Percentiles rank a stretch among this genome's conserved stretches.
Conservation (phyloP, 345 rosid genomes). For the Brassica cretica region DNA sequence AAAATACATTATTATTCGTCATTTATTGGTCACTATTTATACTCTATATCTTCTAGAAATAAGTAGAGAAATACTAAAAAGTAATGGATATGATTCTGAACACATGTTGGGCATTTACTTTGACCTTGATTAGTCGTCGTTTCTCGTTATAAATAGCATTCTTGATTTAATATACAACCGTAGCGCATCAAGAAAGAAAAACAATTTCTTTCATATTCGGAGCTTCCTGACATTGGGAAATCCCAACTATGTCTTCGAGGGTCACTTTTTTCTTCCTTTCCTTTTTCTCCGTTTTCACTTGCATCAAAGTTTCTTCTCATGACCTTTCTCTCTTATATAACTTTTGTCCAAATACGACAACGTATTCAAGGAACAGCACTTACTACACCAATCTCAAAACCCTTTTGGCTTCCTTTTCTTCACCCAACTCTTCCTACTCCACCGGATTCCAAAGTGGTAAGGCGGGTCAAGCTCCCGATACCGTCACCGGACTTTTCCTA, state of each 20-base stretch:
- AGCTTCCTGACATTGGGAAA: background rate
- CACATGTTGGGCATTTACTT: background rate
- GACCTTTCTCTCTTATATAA: background rate
- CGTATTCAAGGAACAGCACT: conserved; percentile 4
- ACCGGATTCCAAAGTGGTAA: background rate
- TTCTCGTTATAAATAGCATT: background rate
- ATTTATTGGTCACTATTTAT: no score
- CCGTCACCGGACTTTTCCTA: conserved; percentile 27
- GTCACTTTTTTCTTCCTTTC: background rate
- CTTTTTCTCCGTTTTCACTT: background rate
- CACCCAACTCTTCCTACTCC: background rate
- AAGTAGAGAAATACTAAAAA: background rate
- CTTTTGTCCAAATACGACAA: background rate
- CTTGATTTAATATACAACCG: background rate
- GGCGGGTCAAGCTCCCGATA: background rate
- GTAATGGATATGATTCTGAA: background rate
- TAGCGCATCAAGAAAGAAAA: background rate
- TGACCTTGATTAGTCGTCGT: background rate
- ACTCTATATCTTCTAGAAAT: background rate
- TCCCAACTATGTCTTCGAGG: background rate
- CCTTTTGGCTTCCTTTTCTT: background rate
- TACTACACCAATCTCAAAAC: conserved; percentile 4
- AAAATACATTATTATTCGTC: no score
- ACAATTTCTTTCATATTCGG: background rate
- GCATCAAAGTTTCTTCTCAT: background rate